These are phyloP conservation scores for Camellia japonica DNA, from an alignment of 148 eudicot genomes.

Conservation along the genomic window DNA sequence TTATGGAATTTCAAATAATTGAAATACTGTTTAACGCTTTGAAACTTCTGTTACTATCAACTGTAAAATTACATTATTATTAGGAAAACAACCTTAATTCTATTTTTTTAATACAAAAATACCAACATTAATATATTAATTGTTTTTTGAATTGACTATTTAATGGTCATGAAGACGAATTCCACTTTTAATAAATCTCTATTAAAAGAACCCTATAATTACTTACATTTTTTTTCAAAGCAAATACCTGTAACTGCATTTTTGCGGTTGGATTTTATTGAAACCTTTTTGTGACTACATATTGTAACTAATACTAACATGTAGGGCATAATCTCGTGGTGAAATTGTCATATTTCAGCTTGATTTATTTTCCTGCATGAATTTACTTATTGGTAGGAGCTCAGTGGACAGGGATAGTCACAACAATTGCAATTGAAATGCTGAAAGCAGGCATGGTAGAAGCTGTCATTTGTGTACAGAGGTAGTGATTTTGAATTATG, in stretches of 20 bases:
- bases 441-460: slow-evolving; percentile 85
- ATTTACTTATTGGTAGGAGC: slow-evolving; percentile 52
- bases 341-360: not conserved
- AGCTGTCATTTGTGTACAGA: slow-evolving; percentile 97
- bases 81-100: no score
- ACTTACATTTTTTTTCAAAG: not conserved
- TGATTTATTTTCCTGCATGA: slow-evolving; percentile 6
- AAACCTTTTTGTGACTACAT: not conserved
- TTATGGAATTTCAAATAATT: not conserved
- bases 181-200: no score
- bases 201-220: no score
- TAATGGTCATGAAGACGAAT: no score
- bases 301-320: no score
- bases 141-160: no score
- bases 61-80: no score
- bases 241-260: not conserved
- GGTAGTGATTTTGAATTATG: slow-evolving; percentile 37
- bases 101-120: no score
- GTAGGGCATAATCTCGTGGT: not conserved
- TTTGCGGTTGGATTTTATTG: not conserved
- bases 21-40: not conserved
- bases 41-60: no score
- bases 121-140: no score
- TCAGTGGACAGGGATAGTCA: slow-evolving; percentile 98
- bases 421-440: slow-evolving; percentile 97